phyloP scores from a whole-genome alignment of 1,284 basidiomycete species.

The Tilletia setariae region DNA sequence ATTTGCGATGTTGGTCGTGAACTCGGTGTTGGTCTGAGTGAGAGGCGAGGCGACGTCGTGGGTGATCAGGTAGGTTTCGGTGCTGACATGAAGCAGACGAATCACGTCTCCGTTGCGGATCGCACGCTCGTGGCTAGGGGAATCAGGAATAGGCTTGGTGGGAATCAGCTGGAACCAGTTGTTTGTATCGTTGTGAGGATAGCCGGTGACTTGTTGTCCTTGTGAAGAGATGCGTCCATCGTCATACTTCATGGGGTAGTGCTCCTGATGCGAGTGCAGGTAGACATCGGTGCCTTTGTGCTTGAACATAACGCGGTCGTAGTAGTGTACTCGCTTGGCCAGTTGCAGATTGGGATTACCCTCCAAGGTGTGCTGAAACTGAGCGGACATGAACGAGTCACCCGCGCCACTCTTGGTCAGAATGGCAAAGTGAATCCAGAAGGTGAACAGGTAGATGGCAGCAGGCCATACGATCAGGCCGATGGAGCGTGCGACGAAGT shows the following conservation, averaged over 20 bases:
- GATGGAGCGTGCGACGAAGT: conserved; percentile 79
- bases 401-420: conserved; percentile 87
- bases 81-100: conserved; percentile 83
- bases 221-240: conserved; percentile 93
- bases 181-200: conserved; percentile 86
- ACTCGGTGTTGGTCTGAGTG: conserved; percentile 97
- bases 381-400: conserved; percentile 93
- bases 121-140: conserved; percentile 75
- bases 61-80: conserved; percentile 77
- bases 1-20: conserved; percentile 66
- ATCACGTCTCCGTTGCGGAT: conserved; percentile 84
- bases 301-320: conserved; percentile 78
- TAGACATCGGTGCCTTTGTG: conserved; percentile 91
- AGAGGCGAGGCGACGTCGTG: conserved; percentile 97
- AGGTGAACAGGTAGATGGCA: conserved; percentile 87
- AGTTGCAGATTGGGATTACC: conserved; percentile 89
- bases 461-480: conserved; percentile 87
- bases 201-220: conserved; percentile 98
- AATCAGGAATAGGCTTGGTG: conserved; percentile 72
- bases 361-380: conserved; percentile 90
- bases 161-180: conserved; percentile 95
- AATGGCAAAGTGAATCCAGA: conserved; percentile 91
- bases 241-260: conserved; percentile 88
- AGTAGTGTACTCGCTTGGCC: conserved; percentile 79
- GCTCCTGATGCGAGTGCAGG: conserved; percentile 85